Conservation (phyloP, 2,329 filamentous ascomycete genomes). For the Diaporthe sp. region DNA sequence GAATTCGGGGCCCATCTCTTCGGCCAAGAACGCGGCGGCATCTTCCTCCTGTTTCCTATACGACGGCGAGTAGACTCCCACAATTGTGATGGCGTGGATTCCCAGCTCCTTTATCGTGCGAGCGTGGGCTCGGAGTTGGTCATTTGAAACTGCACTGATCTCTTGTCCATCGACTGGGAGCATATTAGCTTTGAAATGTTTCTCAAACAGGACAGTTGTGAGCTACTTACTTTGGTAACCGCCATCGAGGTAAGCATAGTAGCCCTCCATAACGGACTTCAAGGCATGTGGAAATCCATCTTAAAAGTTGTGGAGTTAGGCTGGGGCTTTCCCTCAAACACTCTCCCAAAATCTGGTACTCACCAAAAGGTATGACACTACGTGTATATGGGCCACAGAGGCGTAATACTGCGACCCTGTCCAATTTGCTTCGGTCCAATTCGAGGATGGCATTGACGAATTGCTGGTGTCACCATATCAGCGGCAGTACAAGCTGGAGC, state of each 20-base stretch:
- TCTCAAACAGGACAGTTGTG: neutral
- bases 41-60: conserved; percentile 22
- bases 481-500: neutral
- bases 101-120: neutral
- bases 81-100: neutral
- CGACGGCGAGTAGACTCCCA: conserved; percentile 6
- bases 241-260: conserved; percentile 1
- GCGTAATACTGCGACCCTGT: neutral
- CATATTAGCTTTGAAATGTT: neutral
- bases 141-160: neutral
- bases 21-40: neutral
- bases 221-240: neutral
- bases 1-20: neutral
- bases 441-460: conserved; percentile 8
- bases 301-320: neutral
- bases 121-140: neutral
- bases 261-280: conserved; percentile 1
- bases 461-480: neutral
- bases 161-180: conserved; percentile 5
- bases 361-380: conserved; percentile 6
- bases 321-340: fast-evolving
- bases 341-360: neutral
- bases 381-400: conserved; percentile 15
- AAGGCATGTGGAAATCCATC: conserved; percentile 7
- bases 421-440: neutral